Conservation (phyloP, 768 basidiomycete genomes). For the Wakefieldia striispora region DNA sequence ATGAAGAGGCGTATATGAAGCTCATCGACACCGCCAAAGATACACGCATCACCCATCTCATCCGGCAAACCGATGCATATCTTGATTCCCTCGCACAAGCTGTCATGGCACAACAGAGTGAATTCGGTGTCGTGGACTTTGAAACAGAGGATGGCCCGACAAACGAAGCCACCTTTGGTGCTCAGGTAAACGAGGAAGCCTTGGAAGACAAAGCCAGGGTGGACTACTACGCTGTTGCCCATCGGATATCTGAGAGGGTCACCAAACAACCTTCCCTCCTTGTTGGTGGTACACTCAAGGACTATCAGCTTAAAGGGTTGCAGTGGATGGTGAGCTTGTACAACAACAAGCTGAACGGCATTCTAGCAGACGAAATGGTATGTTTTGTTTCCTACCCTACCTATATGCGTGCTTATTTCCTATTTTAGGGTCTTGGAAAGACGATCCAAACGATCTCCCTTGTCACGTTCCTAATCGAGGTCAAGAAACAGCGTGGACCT, state of each 20-base stretch:
- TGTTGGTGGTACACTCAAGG: slow-evolving; percentile 87
- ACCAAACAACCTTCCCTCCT: slow-evolving; percentile 70
- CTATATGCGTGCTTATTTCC: slow-evolving; percentile 9
- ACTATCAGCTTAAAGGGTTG: slow-evolving; percentile 91
- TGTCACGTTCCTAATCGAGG: slow-evolving; percentile 91
- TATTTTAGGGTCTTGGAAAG: slow-evolving; percentile 82
- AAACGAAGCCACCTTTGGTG: slow-evolving; percentile 90
- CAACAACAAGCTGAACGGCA: slow-evolving; percentile 94
- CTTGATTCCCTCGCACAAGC: slow-evolving; percentile 94
- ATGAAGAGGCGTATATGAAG: slow-evolving; percentile 99
- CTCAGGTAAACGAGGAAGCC: slow-evolving; percentile 62
- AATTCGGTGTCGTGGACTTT: slow-evolving; percentile 47
- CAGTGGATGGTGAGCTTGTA: slow-evolving; percentile 99
- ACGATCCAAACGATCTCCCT: slow-evolving; percentile 94
- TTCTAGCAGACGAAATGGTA: slow-evolving; percentile 93
- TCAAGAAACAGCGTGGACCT: slow-evolving; percentile 87
- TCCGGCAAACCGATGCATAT: slow-evolving; percentile 92
- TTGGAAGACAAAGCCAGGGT: slow-evolving; percentile 69
- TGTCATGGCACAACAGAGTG: slow-evolving; percentile 88
- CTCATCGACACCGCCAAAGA: slow-evolving; percentile 99
- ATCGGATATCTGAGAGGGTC: slow-evolving; percentile 86
- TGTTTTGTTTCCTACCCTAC: slow-evolving; percentile 14
- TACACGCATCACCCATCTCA: slow-evolving; percentile 94
- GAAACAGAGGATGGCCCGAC: slow-evolving; percentile 72
- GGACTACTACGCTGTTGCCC: slow-evolving; percentile 96